phyloP scores from a whole-genome alignment of 2,329 filamentous ascomycete genomes.

The Aspergillus arachidicola region DNA sequence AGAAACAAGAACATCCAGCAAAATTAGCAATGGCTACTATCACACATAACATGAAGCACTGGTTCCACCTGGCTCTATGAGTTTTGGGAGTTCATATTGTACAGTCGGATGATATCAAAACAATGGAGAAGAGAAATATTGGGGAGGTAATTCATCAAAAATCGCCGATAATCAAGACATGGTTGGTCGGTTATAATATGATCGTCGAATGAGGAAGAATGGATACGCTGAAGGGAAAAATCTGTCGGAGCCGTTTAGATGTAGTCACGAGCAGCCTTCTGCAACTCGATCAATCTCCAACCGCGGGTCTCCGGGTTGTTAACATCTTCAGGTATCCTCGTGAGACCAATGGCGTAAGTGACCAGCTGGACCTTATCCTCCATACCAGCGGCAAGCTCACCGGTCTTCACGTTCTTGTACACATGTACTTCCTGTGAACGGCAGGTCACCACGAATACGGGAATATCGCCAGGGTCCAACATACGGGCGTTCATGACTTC shows the following conservation, averaged over 20 bases:
- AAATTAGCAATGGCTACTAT: constrained; percentile 27
- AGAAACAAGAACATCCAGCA: constrained; percentile 20
- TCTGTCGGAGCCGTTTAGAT: constrained; percentile 52
- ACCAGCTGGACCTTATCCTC: constrained; percentile 98
- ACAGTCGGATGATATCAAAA: constrained; percentile 38
- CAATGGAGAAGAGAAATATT: constrained; percentile 29
- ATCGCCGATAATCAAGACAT: constrained; percentile 21
- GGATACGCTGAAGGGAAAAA: neutral
- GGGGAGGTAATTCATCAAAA: constrained; percentile 23
- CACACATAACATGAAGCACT: constrained; percentile 34
- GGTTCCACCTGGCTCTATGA: constrained; percentile 38
- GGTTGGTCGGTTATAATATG: constrained; percentile 5
- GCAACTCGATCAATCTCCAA: constrained; percentile 96
- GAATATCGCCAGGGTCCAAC: constrained; percentile 57
- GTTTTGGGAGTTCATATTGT: constrained; percentile 40
- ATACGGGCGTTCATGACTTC: constrained; percentile 63
- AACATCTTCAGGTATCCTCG: constrained; percentile 89
- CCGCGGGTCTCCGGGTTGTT: constrained; percentile 95
- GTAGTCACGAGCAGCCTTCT: constrained; percentile 95
- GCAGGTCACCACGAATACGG: constrained; percentile 96
- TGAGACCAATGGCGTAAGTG: constrained; percentile 96
- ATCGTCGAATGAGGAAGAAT: constrained; percentile 12
- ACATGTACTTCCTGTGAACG: constrained; percentile 97
- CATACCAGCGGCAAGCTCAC: constrained; percentile 91
- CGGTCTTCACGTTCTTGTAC: constrained; percentile 88